Percentiles rank a stretch among this genome's conserved stretches.
phyloP scores from a whole-genome alignment of 2,329 filamentous ascomycete species.

The Neopestalotiopsis sp. region DNA sequence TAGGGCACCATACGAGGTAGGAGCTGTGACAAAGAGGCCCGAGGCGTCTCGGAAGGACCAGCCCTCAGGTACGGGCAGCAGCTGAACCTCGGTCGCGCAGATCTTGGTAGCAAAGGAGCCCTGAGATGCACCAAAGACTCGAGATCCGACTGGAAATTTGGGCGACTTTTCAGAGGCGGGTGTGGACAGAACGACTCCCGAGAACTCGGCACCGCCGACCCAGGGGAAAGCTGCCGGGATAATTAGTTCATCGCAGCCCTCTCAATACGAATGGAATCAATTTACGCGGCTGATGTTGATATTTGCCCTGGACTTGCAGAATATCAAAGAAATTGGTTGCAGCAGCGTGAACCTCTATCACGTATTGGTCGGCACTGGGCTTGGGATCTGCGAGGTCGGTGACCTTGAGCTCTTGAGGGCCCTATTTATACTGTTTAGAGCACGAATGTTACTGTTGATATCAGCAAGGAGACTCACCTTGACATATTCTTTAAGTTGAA shows the following conservation, averaged over 20 bases:
- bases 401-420: conserved; percentile 79
- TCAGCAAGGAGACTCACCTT: conserved; percentile 55
- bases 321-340: conserved; percentile 98
- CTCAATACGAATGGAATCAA: neutral
- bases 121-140: conserved; percentile 86
- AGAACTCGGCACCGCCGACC: conserved; percentile 87
- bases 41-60: conserved; percentile 88
- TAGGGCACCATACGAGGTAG: conserved; percentile 85
- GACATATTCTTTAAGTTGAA: conserved; percentile 76
- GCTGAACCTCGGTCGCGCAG: conserved; percentile 66
- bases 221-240: conserved; percentile 72
- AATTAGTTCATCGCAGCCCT: neutral
- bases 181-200: conserved; percentile 74
- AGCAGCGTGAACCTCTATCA: conserved; percentile 84
- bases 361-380: conserved; percentile 76
- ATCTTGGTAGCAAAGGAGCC: conserved; percentile 85
- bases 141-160: conserved; percentile 77
- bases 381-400: conserved; percentile 75
- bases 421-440: conserved; percentile 50
- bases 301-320: conserved; percentile 93
- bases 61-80: conserved; percentile 77
- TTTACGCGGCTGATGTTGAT: conserved; percentile 83
- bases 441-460: neutral
- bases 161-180: conserved; percentile 56
- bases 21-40: conserved; percentile 89